Percentiles rank a stretch among this genome's conserved stretches.
These are phyloP conservation scores for Colletotrichum liaoningense DNA, from an alignment of 2,329 filamentous ascomycete genomes.

Conservation along the genomic window DNA sequence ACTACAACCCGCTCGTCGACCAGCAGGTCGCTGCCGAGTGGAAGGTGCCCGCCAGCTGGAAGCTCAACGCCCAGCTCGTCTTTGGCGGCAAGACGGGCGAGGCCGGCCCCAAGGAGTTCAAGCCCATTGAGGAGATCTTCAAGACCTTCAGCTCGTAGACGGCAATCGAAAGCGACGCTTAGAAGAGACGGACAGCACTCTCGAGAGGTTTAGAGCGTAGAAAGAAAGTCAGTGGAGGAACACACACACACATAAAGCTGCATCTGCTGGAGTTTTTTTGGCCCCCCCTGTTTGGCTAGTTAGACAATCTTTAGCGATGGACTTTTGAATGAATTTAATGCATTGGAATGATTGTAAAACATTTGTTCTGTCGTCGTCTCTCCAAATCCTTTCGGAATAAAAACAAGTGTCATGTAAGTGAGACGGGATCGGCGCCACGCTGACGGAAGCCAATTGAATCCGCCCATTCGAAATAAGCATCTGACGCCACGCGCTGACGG, in stretches of 20 bases:
- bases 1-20: conserved; percentile 92
- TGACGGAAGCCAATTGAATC: not conserved
- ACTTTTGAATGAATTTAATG: conserved; percentile 29
- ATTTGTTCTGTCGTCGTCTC: not conserved
- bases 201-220: not conserved
- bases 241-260: not conserved
- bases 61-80: conserved; percentile 84
- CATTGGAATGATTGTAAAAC: conserved; percentile 19
- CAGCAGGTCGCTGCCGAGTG: conserved; percentile 75
- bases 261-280: conserved; percentile 23
- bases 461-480: conserved; percentile 13
- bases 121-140: conserved; percentile 73
- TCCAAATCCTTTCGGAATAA: no score
- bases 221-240: not conserved
- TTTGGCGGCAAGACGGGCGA: conserved; percentile 75
- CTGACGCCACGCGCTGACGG: not conserved
- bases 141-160: conserved; percentile 70
- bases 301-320: conserved; percentile 18
- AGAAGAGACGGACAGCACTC: not conserved
- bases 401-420: not conserved
- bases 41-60: conserved; percentile 79
- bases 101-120: conserved; percentile 72
- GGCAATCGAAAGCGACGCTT: not conserved
- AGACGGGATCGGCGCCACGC: not conserved
- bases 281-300: not conserved